phyloP scores from a whole-genome alignment of 2,329 filamentous ascomycete species.

The Trichoderma polysporum region DNA sequence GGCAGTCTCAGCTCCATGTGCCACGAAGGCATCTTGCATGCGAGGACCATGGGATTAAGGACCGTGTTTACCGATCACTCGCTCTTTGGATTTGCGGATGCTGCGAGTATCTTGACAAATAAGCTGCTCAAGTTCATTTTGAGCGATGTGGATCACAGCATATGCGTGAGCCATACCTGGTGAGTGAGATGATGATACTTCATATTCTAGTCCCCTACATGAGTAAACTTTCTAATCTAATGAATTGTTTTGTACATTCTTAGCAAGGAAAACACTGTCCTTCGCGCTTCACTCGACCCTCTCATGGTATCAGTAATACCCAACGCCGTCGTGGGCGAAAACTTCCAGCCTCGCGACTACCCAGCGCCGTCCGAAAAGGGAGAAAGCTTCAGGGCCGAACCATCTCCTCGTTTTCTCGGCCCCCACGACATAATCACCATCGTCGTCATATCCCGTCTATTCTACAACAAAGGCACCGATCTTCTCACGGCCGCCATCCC shows the following conservation, averaged over 20 bases:
- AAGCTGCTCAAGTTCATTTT: constrained; percentile 94
- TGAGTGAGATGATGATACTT: constrained; percentile 40
- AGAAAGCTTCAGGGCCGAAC: constrained; percentile 41
- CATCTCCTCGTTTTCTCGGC: constrained; percentile 66
- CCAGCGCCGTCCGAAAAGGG: constrained; percentile 35
- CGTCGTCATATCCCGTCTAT: constrained; percentile 93
- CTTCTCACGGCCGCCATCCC: constrained; percentile 95
- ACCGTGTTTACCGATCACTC: constrained; percentile 98
- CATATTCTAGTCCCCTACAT: not conserved
- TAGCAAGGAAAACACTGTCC: constrained; percentile 96
- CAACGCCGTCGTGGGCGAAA: constrained; percentile 94
- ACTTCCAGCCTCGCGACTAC: constrained; percentile 70
- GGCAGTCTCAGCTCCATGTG: constrained; percentile 89
- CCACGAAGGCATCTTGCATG: constrained; percentile 92
- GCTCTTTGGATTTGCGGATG: constrained; percentile 95
- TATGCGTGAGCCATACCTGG: constrained; percentile 98
- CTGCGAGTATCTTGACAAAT: constrained; percentile 92
- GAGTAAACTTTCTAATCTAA: not conserved
- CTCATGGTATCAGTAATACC: constrained; percentile 98
- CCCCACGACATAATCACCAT: constrained; percentile 90
- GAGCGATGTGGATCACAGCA: constrained; percentile 96
- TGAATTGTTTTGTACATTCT: no score
- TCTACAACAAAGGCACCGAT: constrained; percentile 98
- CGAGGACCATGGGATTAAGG: constrained; percentile 89
- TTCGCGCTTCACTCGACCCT: constrained; percentile 90